phyloP scores from a whole-genome alignment of 352 stramenopile species.

The Phytophthora vignae region DNA sequence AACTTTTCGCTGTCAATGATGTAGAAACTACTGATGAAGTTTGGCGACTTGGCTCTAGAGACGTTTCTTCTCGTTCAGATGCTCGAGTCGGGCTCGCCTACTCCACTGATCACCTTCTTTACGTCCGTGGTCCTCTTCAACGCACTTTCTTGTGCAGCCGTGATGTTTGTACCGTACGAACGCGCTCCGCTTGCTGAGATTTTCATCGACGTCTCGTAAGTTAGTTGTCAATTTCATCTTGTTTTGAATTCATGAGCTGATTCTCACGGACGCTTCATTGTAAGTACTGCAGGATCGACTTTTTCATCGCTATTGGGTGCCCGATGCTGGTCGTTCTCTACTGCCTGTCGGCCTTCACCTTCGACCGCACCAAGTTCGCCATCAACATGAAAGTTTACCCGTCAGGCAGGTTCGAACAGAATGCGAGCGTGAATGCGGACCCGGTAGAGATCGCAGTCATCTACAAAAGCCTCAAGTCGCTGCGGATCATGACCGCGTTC shows the following conservation, averaged over 20 bases:
- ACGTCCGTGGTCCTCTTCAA: conserved; percentile 23
- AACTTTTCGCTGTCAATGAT: no score
- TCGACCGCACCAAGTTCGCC: conserved; percentile 25
- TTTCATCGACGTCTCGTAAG: conserved; percentile 43
- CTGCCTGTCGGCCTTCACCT: conserved; percentile 26
- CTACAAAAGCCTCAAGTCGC: conserved; percentile 31
- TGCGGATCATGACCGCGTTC: conserved; percentile 38
- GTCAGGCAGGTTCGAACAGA: conserved; percentile 21
- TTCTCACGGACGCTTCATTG: neutral
- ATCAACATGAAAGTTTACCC: conserved; percentile 34
- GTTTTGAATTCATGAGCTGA: no score
- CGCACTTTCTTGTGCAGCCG: conserved; percentile 9
- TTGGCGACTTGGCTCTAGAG: conserved; percentile 20
- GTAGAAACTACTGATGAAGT: conserved; percentile 22
- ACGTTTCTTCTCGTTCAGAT: conserved; percentile 22
- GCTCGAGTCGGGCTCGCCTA: conserved; percentile 19
- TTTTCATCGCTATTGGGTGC: conserved; percentile 24
- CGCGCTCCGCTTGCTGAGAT: conserved; percentile 17
- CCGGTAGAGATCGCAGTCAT: conserved; percentile 24
- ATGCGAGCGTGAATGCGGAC: conserved; percentile 21
- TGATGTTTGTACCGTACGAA: conserved; percentile 27
- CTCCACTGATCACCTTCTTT: conserved; percentile 17
- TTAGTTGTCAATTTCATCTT: neutral
- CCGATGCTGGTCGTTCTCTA: conserved; percentile 35
- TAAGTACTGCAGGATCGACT: conserved; percentile 31